Conservation (phyloP, 495 filamentous ascomycete species). For the Penicillium nucicola region DNA sequence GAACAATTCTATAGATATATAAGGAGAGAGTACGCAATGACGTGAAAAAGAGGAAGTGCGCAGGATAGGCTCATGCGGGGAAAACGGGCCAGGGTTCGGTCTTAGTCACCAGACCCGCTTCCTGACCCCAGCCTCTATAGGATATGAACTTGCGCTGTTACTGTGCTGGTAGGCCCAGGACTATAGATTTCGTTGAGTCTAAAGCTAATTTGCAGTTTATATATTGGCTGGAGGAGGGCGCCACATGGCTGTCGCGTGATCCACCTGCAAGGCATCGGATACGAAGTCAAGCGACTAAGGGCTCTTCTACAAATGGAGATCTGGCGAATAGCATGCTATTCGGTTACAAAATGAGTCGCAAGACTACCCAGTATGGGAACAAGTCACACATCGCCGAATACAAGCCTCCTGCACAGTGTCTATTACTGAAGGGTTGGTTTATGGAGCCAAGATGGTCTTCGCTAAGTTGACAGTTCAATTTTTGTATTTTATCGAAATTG, state of each 20-base stretch:
- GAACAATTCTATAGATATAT: slow-evolving; percentile 18
- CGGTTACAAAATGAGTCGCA: neutral
- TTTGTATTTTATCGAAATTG: slow-evolving; percentile 1
- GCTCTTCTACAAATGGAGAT: neutral
- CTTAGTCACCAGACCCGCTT: slow-evolving; percentile 19
- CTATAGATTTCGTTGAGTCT: neutral
- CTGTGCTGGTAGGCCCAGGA: neutral
- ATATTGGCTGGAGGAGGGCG: neutral
- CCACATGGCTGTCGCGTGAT: slow-evolving; percentile 17
- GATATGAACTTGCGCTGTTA: too few species aligned
- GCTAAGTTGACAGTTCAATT: neutral
- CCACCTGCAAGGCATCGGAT: slow-evolving; percentile 5
- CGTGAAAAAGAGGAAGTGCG: neutral
- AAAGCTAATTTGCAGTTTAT: neutral
- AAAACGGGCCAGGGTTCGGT: slow-evolving; percentile 7
- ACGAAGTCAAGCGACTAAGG: neutral
- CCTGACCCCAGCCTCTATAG: too few species aligned
- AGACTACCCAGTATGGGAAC: neutral
- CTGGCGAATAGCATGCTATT: neutral
- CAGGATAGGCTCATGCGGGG: slow-evolving; percentile 16
- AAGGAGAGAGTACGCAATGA: neutral
- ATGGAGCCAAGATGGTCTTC: neutral
- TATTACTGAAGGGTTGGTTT: neutral
- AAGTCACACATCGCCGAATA: neutral
- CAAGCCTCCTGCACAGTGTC: neutral